Percentiles rank a stretch among this genome's conserved stretches.
Evolutionary conservation across 768 basidiomycete genomes (phyloP).

Genomic region (Omphalotus guepiniiformis): DNA sequence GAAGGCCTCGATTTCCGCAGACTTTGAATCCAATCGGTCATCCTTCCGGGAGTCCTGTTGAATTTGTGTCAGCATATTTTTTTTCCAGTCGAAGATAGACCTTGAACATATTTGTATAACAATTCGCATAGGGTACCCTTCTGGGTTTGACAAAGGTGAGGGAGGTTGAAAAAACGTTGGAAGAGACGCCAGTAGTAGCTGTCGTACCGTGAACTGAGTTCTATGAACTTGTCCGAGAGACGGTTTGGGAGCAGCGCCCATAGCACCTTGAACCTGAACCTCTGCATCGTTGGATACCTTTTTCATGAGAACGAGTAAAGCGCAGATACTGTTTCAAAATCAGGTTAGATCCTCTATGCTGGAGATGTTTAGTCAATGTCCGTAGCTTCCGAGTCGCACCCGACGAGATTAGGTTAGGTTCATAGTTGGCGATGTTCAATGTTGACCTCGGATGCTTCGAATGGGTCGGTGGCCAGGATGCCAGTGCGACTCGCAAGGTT

Average conservation of each 20-base stretch:
- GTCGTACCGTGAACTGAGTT: slow-evolving; percentile 46
- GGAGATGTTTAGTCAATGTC: background rate
- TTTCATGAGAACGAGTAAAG: slow-evolving; percentile 75
- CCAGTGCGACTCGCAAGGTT: slow-evolving; percentile 67
- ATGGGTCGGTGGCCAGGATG: slow-evolving; percentile 71
- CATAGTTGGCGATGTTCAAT: slow-evolving; percentile 67
- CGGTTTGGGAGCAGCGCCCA: slow-evolving; percentile 58
- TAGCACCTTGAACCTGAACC: slow-evolving; percentile 67
- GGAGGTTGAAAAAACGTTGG: background rate
- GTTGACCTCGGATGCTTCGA: slow-evolving; percentile 74
- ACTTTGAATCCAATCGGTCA: slow-evolving; percentile 65
- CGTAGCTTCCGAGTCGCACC: slow-evolving; percentile 62
- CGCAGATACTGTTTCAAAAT: slow-evolving; percentile 51
- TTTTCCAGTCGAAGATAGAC: background rate
- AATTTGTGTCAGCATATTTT: slow-evolving; percentile 10
- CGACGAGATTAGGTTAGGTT: slow-evolving; percentile 47
- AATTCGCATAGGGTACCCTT: slow-evolving; percentile 42
- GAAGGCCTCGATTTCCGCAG: slow-evolving; percentile 54
- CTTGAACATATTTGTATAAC: slow-evolving; percentile 33
- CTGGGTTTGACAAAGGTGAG: slow-evolving; percentile 19
- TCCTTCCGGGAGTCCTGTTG: slow-evolving; percentile 51
- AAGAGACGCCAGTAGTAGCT: too few relatives aligned
- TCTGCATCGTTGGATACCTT: slow-evolving; percentile 62
- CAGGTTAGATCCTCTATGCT: background rate
- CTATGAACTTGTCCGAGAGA: slow-evolving; percentile 55